Base-by-base conservation (phyloP, 768 basidiomycete genomes). In the Boletellus sp. region DNA sequence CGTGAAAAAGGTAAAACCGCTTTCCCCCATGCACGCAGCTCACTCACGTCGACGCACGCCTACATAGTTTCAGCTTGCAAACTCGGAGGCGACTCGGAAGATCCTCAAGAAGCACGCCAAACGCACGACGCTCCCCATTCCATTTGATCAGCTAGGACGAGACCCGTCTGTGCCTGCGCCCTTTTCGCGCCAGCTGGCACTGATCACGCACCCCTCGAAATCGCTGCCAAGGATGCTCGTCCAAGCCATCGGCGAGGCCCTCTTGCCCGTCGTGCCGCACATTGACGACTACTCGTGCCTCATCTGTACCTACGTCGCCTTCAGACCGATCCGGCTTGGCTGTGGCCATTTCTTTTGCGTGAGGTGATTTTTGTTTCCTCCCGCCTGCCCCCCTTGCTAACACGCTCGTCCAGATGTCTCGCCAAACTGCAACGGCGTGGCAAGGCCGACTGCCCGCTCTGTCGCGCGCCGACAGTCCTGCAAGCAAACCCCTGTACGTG, bases 81-180 rank as follows among this genome's bases (percentile, higher is more conserved):
- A 91, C 61, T 77, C 85, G 7, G 92, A 95, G 66, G 94, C 93
- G 2, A 88, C 86, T 3, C 81, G 92, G 32, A 96, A 96, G 71
- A 93, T 93, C 51, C 78, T 95, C 45, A 95, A 95, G 76, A 96
- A 96, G 63, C 94, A 94, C 62, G 78, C 89, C 24, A 95, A 95
- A 64, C 83, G 90, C 4, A 95, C 93, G 0, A 83, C 88, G 0
- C 72, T 97, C 9, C 86, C 89, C 1, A 74, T 87, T 55, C 77
- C 84, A 2, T 52, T 53, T 12, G 51, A 63, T 45, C 48, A 60
- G 15, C 45, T 68, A 48, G 62, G 47, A 2, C 65, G 36, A 31
- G 56, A 51, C 46, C 51, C 31, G 11, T 54, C 53, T 15, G 17
- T 47, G 5, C 40, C 54, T 20, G 54, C 36, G 22, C 43, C 45